phyloP scores from a whole-genome alignment of 1,284 basidiomycete species.

The Flammula alnicola region DNA sequence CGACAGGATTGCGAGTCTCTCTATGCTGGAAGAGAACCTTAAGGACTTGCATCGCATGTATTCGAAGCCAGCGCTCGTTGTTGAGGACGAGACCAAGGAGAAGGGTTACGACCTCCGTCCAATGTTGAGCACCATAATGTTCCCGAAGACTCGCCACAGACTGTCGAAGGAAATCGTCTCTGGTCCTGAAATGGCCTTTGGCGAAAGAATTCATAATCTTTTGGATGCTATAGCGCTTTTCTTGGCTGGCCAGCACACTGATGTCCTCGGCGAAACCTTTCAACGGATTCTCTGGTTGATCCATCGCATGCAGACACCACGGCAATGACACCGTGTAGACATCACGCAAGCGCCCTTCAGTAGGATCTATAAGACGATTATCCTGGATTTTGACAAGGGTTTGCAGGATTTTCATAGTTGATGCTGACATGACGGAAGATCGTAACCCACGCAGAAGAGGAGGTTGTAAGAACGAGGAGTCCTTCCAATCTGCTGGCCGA shows the following conservation, averaged over 20 bases:
- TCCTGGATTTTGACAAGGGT: slow-evolving; percentile 68
- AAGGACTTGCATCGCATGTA: slow-evolving; percentile 86
- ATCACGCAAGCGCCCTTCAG: slow-evolving; percentile 78
- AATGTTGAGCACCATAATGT: slow-evolving; percentile 73
- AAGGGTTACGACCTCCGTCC: slow-evolving; percentile 80
- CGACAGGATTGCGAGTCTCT: slow-evolving; percentile 77
- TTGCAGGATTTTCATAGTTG: slow-evolving; percentile 75
- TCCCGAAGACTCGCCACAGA: slow-evolving; percentile 86
- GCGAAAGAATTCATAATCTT: slow-evolving; percentile 91
- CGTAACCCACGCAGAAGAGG: slow-evolving; percentile 83
- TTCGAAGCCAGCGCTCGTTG: slow-evolving; percentile 79
- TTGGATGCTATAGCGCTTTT: slow-evolving; percentile 77
- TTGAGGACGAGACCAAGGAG: slow-evolving; percentile 90
- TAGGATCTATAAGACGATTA: slow-evolving; percentile 73
- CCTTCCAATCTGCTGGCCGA: slow-evolving; percentile 78
- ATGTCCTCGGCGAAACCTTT: slow-evolving; percentile 80
- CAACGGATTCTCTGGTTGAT: slow-evolving; percentile 64
- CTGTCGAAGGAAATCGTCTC: slow-evolving; percentile 93
- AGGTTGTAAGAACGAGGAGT: slow-evolving; percentile 69
- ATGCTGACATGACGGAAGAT: slow-evolving; percentile 72
- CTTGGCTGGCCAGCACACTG: slow-evolving; percentile 70
- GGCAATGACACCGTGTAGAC: slow-evolving; percentile 87
- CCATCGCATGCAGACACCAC: slow-evolving; percentile 88
- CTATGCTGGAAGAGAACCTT: slow-evolving; percentile 89
- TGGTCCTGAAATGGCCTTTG: slow-evolving; percentile 87